phyloP scores from a whole-genome alignment of 495 filamentous ascomycete species.

The Neurospora sp. region DNA sequence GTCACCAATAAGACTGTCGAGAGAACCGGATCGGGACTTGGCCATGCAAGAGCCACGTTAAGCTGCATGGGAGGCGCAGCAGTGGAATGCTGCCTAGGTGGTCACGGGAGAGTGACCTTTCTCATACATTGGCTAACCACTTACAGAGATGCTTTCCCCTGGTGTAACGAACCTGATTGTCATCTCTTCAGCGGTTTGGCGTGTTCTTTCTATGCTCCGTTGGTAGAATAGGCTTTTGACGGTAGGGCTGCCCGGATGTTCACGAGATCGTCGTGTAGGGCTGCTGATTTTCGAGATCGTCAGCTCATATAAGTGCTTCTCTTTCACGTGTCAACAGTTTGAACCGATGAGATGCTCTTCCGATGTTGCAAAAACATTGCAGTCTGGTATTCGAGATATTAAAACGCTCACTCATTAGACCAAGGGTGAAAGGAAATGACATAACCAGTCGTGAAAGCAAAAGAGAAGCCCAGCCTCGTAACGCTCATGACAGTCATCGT shows the following conservation, averaged over 20 bases:
- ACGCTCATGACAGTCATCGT: neutral
- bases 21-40: neutral
- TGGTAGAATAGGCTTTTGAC: neutral
- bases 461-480: neutral
- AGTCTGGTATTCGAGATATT: neutral
- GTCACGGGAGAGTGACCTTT: neutral
- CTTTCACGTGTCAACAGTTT: neutral
- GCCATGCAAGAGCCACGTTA: neutral
- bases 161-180: neutral
- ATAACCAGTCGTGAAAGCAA: neutral
- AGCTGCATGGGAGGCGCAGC: neutral
- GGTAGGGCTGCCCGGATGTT: neutral
- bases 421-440: neutral
- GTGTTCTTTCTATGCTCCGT: neutral
- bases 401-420: neutral
- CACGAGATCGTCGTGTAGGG: neutral
- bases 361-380: neutral
- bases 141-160: neutral
- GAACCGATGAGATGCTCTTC: neutral
- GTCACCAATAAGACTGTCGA: neutral
- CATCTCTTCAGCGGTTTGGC: neutral
- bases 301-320: neutral
- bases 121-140: neutral
- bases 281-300: neutral
- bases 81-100: neutral